Evolutionary conservation across 805 yeast genomes (phyloP).

Genomic region (Teunomyces gatunensis): DNA sequence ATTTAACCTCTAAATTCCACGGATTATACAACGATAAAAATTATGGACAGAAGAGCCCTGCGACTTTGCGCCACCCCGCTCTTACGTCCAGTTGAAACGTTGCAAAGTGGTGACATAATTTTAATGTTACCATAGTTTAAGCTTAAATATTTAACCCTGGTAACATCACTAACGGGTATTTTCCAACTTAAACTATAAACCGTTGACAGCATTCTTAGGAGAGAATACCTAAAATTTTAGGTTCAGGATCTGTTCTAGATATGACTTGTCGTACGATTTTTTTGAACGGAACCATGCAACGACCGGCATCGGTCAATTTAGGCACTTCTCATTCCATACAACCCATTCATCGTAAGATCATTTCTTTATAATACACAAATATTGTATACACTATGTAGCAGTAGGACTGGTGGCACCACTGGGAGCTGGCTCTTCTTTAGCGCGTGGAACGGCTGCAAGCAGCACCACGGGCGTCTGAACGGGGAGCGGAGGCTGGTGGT

Average conservation of each 20-base stretch:
- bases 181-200: not conserved
- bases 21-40: too few species aligned
- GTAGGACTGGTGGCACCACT: conserved; percentile 4
- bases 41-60: too few species aligned
- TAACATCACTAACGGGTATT: not conserved
- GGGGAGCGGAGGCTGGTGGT: not conserved
- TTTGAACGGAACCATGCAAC: not conserved
- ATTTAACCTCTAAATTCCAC: too few species aligned
- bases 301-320: not conserved
- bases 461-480: not conserved
- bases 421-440: not conserved
- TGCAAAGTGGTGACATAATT: not conserved
- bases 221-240: not conserved
- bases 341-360: not conserved
- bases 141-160: not conserved
- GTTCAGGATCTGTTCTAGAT: not conserved
- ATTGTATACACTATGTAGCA: not conserved
- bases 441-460: not conserved
- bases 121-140: not conserved
- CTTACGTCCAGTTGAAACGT: not conserved
- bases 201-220: not conserved
- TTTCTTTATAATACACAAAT: not conserved
- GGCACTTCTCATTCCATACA: not conserved
- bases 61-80: not conserved
- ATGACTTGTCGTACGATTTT: not conserved